Conservation (phyloP, 352 stramenopile species). For the Globisporangium uncinulatum region DNA sequence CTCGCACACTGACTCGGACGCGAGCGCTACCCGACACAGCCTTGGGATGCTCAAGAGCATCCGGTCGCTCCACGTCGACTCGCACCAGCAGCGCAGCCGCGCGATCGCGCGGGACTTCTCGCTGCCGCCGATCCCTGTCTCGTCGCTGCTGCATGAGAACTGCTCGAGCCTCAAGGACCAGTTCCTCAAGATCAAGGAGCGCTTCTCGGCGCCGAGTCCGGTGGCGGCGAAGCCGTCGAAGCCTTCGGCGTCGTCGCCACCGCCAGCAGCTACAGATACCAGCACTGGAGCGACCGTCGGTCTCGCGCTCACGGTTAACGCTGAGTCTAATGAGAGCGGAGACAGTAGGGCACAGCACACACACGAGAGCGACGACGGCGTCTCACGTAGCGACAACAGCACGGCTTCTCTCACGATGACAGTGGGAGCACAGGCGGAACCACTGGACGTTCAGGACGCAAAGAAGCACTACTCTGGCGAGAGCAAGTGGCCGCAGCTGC, state of each 20-base stretch:
- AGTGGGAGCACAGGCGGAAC: constrained; percentile 6
- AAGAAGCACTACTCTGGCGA: constrained; percentile 18
- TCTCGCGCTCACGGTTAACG: background rate
- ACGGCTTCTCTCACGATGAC: no score
- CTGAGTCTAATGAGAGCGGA: no score
- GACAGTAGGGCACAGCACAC: no score
- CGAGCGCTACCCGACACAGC: constrained; percentile 4
- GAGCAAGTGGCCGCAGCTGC: constrained; percentile 34
- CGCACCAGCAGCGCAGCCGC: constrained; percentile 17
- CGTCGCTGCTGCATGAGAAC: constrained; percentile 45
- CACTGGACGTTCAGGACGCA: constrained; percentile 7
- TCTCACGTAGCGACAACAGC: no score
- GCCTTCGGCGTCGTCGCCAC: constrained; percentile 1
- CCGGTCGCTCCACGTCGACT: constrained; percentile 21
- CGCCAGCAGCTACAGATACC: background rate
- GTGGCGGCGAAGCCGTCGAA: constrained; percentile 15
- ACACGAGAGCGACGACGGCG: no score
- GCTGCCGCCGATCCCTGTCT: constrained; percentile 33
- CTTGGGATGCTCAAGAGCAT: constrained; percentile 22
- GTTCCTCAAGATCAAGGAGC: constrained; percentile 77
- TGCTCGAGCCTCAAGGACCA: constrained; percentile 75
- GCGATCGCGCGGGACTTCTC: constrained; percentile 56
- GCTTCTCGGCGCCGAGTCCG: constrained; percentile 32
- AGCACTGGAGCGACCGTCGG: background rate
- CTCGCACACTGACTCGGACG: background rate